A percentile compares a stretch with the other conserved stretches of the same genome.
These are phyloP conservation scores for Backusella westeae DNA, from an alignment of 192 early-diverging fungal species.

Conservation along the genomic window DNA sequence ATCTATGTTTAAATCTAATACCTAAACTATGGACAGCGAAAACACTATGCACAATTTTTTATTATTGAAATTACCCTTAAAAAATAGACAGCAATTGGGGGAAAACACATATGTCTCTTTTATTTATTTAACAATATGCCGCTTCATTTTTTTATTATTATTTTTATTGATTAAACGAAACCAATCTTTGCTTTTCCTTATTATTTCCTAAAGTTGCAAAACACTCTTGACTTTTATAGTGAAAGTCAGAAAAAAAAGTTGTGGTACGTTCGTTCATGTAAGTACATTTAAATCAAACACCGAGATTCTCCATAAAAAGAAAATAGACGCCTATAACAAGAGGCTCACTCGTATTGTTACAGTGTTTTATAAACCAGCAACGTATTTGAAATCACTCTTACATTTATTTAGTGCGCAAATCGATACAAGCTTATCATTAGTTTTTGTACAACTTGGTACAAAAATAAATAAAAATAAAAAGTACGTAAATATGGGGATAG, in stretches of 20 bases:
- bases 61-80: neutral
- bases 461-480: neutral
- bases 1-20: neutral
- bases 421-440: neutral
- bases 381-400: neutral
- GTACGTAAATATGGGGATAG: neutral
- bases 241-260: neutral
- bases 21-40: neutral
- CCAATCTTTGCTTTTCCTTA: neutral
- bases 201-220: slow-evolving; percentile 5
- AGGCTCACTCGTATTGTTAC: neutral
- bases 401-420: neutral
- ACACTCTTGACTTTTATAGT: neutral
- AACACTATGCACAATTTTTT: neutral
- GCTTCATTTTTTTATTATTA: neutral
- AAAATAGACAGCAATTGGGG: neutral
- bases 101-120: neutral
- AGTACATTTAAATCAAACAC: neutral
- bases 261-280: neutral
- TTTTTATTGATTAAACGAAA: neutral
- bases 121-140: neutral
- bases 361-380: neutral
- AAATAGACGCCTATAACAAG: neutral
- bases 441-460: neutral
- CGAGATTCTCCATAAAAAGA: neutral